Base-by-base conservation (phyloP, 768 basidiomycete species). In the Aureoboletus auriporus region DNA sequence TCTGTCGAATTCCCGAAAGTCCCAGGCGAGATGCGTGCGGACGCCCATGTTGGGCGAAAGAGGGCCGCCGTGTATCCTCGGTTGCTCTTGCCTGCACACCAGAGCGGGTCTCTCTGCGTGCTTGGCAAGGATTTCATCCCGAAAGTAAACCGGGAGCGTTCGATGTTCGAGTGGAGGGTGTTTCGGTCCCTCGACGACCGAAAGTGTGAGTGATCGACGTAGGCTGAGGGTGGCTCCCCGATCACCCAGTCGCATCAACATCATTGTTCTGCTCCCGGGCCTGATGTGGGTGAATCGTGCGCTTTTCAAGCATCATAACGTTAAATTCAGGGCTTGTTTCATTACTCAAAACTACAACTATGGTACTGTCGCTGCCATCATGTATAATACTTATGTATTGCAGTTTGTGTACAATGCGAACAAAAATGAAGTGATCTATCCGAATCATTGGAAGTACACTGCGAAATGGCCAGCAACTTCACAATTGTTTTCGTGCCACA, bases 131-230 rank as follows among this genome's bases (percentile, higher is more conserved):
- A 90, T 74, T 31, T 80, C 74, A 5, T 72, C 66, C 12, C 60
- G 63, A 62, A 89, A 89, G 68, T 79, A 89, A n/a, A 72, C 68
- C 7, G 79, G 69, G 28, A 87, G 73, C 0, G 85, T 86, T 27
- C 75, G 70, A 28, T 65, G 58, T 28, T 74, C 76, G 28, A 88
- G 71, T 0, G 80, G 80, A 6, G 83, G 81, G 0, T 79, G 57
- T 6, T 67, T 65, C 1, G 83, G 71, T 0, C 86, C 87, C 56
- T 78, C 64, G 26, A 84, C 83, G 9, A 66, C 71, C 7, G 84
- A 86, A 26, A 69, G 69, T 0, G 75, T 70, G 33, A 82, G 57
- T 20, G 49, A 51, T 34, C 63, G 64, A 42, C 55, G 31, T 33
- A 11, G 7, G 9, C 10, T 33, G 31, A 33, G 10, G 3, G 13